A percentile compares a stretch with the other conserved stretches of the same genome.
These are phyloP conservation scores for Polytrichum commune DNA, from an alignment of 225 moss, liverwort and hornwort species.

Conservation along the genomic window DNA sequence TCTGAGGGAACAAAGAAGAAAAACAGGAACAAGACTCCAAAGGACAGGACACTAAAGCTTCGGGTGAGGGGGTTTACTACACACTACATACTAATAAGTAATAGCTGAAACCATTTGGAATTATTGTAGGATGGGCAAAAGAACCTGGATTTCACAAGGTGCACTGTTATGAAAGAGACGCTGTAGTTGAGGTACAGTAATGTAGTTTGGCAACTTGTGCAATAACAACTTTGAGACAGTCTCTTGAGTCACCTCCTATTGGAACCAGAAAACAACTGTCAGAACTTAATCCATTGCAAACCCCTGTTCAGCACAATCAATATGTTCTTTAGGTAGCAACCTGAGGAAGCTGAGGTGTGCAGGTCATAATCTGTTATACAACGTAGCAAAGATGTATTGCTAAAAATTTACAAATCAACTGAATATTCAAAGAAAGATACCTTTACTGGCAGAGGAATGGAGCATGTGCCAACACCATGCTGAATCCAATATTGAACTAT, in stretches of 20 bases:
- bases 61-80: too few relatives aligned
- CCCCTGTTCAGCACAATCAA: conserved; percentile 1
- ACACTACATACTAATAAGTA: too few relatives aligned
- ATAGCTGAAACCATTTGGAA: too few relatives aligned
- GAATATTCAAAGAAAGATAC: conserved; percentile 9
- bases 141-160: conserved; percentile 36
- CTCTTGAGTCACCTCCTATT: conserved; percentile 28
- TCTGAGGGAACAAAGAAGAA: too few relatives aligned
- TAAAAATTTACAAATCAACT: neutral
- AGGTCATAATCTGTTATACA: too few relatives aligned
- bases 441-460: conserved; percentile 33
- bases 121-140: neutral
- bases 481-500: conserved; percentile 47
- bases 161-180: conserved; percentile 28
- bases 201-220: conserved; percentile 39
- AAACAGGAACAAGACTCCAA: too few relatives aligned
- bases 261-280: conserved; percentile 5
- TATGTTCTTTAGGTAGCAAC: neutral
- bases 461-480: conserved; percentile 29
- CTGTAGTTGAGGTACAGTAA: conserved; percentile 31
- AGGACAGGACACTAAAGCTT: too few relatives aligned
- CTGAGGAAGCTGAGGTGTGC: too few relatives aligned
- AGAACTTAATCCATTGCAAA: neutral
- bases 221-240: conserved; percentile 34
- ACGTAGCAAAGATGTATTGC: neutral